Conservation (phyloP, 352 stramenopile species). For the Aphanomyces stellatus region DNA sequence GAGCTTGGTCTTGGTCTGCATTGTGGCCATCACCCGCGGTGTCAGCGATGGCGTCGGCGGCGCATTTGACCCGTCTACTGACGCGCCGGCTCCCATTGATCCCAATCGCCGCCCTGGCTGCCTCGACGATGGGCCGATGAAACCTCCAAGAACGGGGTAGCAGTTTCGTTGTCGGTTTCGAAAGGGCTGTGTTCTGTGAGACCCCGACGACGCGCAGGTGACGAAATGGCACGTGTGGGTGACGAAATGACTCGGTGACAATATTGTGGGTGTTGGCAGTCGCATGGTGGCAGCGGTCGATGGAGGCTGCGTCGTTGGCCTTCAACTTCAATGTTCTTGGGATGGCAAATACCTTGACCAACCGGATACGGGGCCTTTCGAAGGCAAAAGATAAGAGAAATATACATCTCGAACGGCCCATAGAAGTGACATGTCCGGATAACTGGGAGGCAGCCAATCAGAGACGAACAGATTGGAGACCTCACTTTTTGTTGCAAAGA, state of each 20-base stretch:
- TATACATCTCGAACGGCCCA: background rate
- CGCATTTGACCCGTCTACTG: background rate
- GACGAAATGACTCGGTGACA: too few relatives aligned
- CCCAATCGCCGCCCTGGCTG: background rate
- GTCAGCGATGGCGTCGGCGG: background rate
- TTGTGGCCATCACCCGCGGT: background rate
- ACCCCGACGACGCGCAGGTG: too few relatives aligned
- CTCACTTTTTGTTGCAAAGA: background rate
- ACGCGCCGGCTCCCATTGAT: slow-evolving; percentile 9
- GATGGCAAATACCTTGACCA: too few relatives aligned
- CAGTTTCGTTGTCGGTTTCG: too few relatives aligned
- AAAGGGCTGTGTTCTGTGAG: too few relatives aligned
- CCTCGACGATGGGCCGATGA: background rate
- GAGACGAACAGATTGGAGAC: background rate
- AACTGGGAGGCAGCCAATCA: background rate
- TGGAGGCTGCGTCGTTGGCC: too few relatives aligned
- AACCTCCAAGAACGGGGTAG: background rate
- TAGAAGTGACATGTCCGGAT: background rate
- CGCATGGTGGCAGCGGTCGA: too few relatives aligned
- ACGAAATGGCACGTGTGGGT: too few relatives aligned
- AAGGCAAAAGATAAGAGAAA: background rate
- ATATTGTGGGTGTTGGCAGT: too few relatives aligned
- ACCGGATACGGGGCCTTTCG: background rate
- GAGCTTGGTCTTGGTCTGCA: slow-evolving; percentile 7
- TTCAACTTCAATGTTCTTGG: too few relatives aligned